Base-by-base conservation (phyloP, 257 asterid species). In the Fraxinus excelsior region DNA sequence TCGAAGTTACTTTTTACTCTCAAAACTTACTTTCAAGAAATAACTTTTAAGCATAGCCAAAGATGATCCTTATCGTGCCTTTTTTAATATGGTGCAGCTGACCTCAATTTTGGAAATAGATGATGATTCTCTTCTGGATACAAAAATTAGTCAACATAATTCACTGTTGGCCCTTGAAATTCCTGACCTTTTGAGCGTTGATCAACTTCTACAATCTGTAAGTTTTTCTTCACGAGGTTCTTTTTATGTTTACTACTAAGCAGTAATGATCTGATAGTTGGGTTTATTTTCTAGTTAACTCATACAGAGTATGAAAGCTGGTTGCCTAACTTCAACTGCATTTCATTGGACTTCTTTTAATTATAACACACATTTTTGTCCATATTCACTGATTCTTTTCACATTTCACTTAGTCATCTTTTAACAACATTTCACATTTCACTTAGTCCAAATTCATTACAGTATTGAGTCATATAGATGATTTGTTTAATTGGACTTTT, bases 191-290 rank as follows among this genome's bases (percentile, higher is more conserved):
- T 86, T 96, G 75, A 93, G 91, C 5, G 97, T 93, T n/a, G 90
- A 93, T 78, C 98, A 96, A 82, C 98, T 96, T 79, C 87, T 96
- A 35, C 97, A 93, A 84, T 93, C 97, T 31, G 99, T 95, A 87
- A 88, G 99, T 87, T 80, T 46, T 71, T 82, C n/a, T 74, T 62
- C 34, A 62, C 68, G 0, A 8, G 18, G 68, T 62, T 26, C 18
- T 11, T 62, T 62, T 53, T 53, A 19, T 53, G 9, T 53, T 53
- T 53, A n/a, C 53, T 11, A 44, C 53, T 19, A n/a, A 53, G 23
- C 64, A 53, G 19, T 53, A 53, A 53, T 53, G 64, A n/a, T 53
- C 25, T 51, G 62, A 51, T 51, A 18, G 62, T 16, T 6, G 1
- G 23, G 62, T 51, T 5, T 49, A 14, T 49, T 49, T 49, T 18